Base-by-base conservation (phyloP, 768 basidiomycete genomes). In the Kwoniella heveanensis region DNA sequence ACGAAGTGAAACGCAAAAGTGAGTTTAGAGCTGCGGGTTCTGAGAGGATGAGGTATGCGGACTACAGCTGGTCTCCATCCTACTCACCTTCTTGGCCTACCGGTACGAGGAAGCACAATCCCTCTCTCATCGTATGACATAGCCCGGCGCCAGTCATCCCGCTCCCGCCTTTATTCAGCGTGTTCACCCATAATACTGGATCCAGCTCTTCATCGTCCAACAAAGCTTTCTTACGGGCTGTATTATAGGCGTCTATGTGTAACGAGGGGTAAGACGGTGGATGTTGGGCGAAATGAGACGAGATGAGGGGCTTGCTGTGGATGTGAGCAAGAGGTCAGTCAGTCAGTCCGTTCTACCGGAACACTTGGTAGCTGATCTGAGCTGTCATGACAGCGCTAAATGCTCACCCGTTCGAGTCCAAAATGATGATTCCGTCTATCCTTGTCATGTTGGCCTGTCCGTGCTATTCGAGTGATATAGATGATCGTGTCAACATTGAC, bases 201-300 rank as follows among this genome's bases (percentile, higher is more conserved):
- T 72, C 67, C 4, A 73, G 66, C 82, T 27, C 83, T 19, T 30
- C 55, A 0, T 54, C 51, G 19, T 47, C 25, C 22, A 56, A 25
- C 2, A 44, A 30, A 17, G 67, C 65, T 65, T 86, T 88, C 30
- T 85, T 81, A 22, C 88, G 81, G 1, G 90, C 88, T 59, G 84
- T 86, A 79, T 90, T 93, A 66, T 90, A 83, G 1, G 91, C 87
- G 78, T 93, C 91, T 69, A 94, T 88, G 76, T 93, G 91, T 1
- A 93, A 82, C 8, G 92, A 83, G 1, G 93, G 88, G 79, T 92
- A 92, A 1, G 88, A 86, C 0, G 88, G 80, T 12, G 88, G 84
- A 48, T 86, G 87, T 19, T 87, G 87, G 58, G 89, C 87, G 81
- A 94, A 96, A 44, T 89, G 90, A 29, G 92, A 92, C 81, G 92